phyloP scores from a whole-genome alignment of 192 early-diverging fungal species.

The Podochytrium sp. region DNA sequence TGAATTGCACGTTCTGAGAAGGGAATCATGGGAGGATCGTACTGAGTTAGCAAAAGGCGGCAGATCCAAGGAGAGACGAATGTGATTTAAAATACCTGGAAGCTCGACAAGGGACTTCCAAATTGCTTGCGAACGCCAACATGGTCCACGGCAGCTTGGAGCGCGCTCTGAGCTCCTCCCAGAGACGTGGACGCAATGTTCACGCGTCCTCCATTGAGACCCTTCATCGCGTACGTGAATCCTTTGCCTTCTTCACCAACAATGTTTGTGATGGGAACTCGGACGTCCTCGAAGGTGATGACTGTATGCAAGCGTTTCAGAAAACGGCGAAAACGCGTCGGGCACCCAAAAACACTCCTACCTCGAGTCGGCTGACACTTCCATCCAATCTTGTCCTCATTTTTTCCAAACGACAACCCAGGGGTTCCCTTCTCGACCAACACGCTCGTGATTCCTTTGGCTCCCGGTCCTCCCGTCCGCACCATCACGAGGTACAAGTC shows the following conservation, averaged over 20 bases:
- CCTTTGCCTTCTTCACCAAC: constrained; percentile 62
- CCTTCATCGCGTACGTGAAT: constrained; percentile 68
- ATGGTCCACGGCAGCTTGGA: constrained; percentile 49
- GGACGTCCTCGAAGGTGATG: constrained; percentile 62
- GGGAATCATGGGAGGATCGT: constrained; percentile 30
- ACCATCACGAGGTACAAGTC: constrained; percentile 66
- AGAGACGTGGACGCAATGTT: constrained; percentile 66
- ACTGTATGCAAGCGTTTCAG: constrained; percentile 13
- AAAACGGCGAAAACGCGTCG: background rate
- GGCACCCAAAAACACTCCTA: background rate
- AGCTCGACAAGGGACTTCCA: constrained; percentile 39
- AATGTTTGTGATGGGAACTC: constrained; percentile 55
- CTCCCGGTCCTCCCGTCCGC: constrained; percentile 56
- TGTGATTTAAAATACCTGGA: constrained; percentile 36
- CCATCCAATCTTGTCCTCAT: constrained; percentile 67
- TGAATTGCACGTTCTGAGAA: constrained; percentile 61
- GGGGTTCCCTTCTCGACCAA: constrained; percentile 61
- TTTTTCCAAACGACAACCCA: constrained; percentile 64
- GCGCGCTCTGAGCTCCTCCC: constrained; percentile 56
- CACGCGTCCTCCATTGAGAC: constrained; percentile 60
- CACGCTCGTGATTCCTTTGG: constrained; percentile 61
- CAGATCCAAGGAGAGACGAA: background rate
- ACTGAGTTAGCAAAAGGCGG: background rate
- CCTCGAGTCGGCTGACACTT: constrained; percentile 60
- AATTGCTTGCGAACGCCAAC: constrained; percentile 58